phyloP scores from a whole-genome alignment of 2,329 filamentous ascomycete genomes.

The Chaetomiaceae sp. region DNA sequence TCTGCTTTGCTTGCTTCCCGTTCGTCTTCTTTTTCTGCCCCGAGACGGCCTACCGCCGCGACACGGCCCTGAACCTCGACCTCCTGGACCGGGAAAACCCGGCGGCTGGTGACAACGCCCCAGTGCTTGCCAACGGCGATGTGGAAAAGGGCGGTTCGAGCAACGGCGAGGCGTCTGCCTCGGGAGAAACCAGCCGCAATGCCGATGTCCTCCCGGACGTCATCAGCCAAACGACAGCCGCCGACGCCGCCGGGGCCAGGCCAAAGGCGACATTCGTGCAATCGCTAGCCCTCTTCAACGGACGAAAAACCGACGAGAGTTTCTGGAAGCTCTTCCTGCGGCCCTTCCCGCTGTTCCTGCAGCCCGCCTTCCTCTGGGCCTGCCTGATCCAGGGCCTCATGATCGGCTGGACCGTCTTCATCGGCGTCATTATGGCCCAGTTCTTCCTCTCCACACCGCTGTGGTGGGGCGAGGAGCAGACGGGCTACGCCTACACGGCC shows the following conservation, averaged over 20 bases:
- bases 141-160: constrained; percentile 7
- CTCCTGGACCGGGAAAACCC: constrained; percentile 39
- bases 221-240: no score
- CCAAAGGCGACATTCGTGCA: constrained; percentile 53
- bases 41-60: constrained; percentile 73
- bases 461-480: constrained; percentile 74
- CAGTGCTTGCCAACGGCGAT: neutral
- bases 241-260: neutral
- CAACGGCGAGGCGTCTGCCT: neutral
- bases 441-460: constrained; percentile 77
- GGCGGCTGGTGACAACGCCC: neutral
- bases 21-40: constrained; percentile 74
- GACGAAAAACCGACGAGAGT: constrained; percentile 71
- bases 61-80: constrained; percentile 65
- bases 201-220: neutral
- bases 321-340: constrained; percentile 63
- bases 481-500: constrained; percentile 82
- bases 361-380: constrained; percentile 80
- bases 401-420: constrained; percentile 94
- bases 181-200: neutral
- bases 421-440: constrained; percentile 75
- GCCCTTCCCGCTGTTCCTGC: constrained; percentile 76
- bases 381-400: constrained; percentile 78
- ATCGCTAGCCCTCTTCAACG: constrained; percentile 68
- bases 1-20: constrained; percentile 65